phyloP scores from a whole-genome alignment of 179 eudicot genomes.

The Carnegiea gigantea region DNA sequence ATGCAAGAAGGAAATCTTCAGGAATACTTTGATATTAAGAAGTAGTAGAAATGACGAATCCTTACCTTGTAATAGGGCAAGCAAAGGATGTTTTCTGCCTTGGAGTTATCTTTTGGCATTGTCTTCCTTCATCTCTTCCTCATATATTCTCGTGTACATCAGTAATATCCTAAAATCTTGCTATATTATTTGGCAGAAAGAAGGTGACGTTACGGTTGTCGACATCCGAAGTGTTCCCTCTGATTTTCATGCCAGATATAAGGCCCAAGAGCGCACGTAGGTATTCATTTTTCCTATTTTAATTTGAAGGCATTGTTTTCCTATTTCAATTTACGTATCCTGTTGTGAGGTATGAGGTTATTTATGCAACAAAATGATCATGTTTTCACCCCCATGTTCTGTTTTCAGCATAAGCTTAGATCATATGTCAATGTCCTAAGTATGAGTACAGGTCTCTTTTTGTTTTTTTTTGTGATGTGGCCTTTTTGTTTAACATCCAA shows the following conservation, averaged over 20 bases:
- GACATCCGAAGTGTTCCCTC: constrained; percentile 78
- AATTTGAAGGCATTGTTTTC: not conserved
- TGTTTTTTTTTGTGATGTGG: not conserved
- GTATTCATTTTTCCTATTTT: constrained; percentile 40
- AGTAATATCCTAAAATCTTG: constrained; percentile 9
- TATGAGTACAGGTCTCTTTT: not conserved
- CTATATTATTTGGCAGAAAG: constrained; percentile 53
- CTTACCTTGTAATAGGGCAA: not conserved
- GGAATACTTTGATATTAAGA: not conserved
- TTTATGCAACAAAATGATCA: not conserved
- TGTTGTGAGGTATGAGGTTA: not conserved
- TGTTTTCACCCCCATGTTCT: too few relatives aligned
- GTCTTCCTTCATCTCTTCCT: not conserved
- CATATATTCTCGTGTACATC: not conserved
- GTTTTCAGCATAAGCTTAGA: not conserved
- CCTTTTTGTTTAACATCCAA: not conserved
- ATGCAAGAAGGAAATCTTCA: not conserved
- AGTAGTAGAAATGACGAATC: not conserved
- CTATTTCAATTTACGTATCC: not conserved
- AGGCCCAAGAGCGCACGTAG: constrained; percentile 98
- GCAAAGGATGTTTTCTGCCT: not conserved
- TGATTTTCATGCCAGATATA: constrained; percentile 89
- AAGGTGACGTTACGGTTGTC: constrained; percentile 64
- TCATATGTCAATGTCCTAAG: not conserved
- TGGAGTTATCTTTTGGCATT: not conserved